Conservation (phyloP, 495 filamentous ascomycete genomes). For the Staphylotrichum longicolle region DNA sequence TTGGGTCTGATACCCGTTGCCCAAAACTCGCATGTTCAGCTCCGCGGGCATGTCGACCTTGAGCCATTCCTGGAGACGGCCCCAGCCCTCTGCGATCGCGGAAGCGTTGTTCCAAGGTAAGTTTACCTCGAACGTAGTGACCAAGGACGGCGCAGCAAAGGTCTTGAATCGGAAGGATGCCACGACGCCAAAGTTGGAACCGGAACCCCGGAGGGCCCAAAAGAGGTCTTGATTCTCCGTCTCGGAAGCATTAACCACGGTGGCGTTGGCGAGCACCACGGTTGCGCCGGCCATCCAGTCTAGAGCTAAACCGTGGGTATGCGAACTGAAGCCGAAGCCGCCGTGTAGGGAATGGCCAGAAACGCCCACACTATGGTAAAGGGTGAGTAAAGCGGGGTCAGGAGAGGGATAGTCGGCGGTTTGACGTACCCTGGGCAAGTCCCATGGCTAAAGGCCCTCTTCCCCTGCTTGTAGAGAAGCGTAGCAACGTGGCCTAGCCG, state of each 20-base stretch:
- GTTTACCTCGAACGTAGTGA: slow-evolving; percentile 42
- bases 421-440: slow-evolving; percentile 44
- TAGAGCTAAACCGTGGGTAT: slow-evolving; percentile 44
- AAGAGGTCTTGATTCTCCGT: slow-evolving; percentile 45
- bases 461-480: slow-evolving; percentile 40
- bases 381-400: neutral
- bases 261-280: slow-evolving; percentile 45
- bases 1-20: slow-evolving; percentile 40
- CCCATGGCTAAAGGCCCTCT: slow-evolving; percentile 45
- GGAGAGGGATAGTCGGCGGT: neutral
- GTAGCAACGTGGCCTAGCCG: slow-evolving; percentile 43
- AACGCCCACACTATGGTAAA: slow-evolving; percentile 40
- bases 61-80: slow-evolving; percentile 37
- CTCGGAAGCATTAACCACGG: slow-evolving; percentile 39
- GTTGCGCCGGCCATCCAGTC: slow-evolving; percentile 45
- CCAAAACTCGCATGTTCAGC: slow-evolving; percentile 47
- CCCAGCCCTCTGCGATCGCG: slow-evolving; percentile 34
- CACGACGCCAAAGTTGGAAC: slow-evolving; percentile 46
- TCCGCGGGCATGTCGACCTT: slow-evolving; percentile 41
- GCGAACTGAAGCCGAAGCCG: slow-evolving; percentile 48
- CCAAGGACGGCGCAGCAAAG: slow-evolving; percentile 41
- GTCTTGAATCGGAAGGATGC: slow-evolving; percentile 44
- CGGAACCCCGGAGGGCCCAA: slow-evolving; percentile 46
- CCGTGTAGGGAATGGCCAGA: slow-evolving; percentile 47
- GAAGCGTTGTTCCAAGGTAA: slow-evolving; percentile 39